Evolutionary conservation across 1,284 basidiomycete genomes (phyloP).

Genomic region (Malassezia pachydermatis): DNA sequence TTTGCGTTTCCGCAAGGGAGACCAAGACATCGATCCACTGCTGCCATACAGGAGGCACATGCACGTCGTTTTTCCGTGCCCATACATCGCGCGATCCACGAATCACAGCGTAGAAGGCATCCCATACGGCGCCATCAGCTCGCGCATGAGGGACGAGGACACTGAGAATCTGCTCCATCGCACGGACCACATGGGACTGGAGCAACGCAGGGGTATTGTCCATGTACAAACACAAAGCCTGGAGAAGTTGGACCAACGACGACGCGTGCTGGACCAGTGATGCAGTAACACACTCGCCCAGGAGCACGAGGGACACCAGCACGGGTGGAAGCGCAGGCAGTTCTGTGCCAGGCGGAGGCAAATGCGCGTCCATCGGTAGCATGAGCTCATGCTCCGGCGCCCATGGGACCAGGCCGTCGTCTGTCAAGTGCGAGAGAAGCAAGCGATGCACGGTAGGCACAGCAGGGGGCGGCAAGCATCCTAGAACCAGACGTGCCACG

Average conservation of each 20-base stretch:
- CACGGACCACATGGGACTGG: not conserved
- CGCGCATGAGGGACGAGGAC: not conserved
- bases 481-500: constrained; percentile 2
- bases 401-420: not conserved
- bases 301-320: constrained; percentile 4
- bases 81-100: not conserved
- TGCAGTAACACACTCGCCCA: constrained; percentile 10
- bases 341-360: not conserved
- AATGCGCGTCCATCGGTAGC: not conserved
- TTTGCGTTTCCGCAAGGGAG: constrained; percentile 19
- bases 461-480: not conserved
- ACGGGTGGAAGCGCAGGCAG: constrained; percentile 2
- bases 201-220: constrained; percentile 57
- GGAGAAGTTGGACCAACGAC: constrained; percentile 67
- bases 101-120: not conserved
- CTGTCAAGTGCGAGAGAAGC: not conserved
- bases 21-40: not conserved
- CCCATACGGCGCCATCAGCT: not conserved
- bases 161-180: constrained; percentile 8
- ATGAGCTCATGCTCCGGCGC: not conserved
- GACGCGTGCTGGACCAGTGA: not conserved
- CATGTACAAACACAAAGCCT: constrained; percentile 70
- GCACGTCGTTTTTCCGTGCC: not conserved
- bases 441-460: not conserved
- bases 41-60: not conserved